Base-by-base conservation (phyloP, 176 grass and related monocot genomes). In the Oropetium thomaeum region DNA sequence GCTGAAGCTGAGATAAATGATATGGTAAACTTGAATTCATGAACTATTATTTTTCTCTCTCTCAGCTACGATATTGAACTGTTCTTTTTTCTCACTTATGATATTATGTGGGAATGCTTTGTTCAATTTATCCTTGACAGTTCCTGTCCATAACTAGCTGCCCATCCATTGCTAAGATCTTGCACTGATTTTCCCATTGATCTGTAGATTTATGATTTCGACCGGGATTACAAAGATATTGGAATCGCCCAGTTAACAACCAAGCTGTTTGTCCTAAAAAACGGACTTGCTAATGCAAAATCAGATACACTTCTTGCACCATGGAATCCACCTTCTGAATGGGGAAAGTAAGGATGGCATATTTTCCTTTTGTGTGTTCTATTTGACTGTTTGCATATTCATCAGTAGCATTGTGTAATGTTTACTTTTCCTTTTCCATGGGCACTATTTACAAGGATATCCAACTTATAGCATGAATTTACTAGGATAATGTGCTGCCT, bases 251-350 rank as follows among this genome's bases (percentile, higher is more conserved):
- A 93, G 76, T 87, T 97, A 67, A 97, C 95, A 75, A 93, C 86
- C 31, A 97, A 92, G 79, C 81, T 86, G 54, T 86, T 91, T 79
- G 88, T 93, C 73, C 49, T 97, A 8, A 97, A 84, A 87, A 97
- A 97, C 82, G 92, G 90, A 68, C 80, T 97, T 57, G 43, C 81
- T 75, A 93, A 89, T 86, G 86, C 86, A 77, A 97, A 91, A 92
- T 97, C 95, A 55, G 88, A 97, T 81, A 87, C 79, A 66, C 85
- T 97, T 78, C 66, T 97, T 52, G 78, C 95, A 65, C 88, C 95
- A 3, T 97, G 95, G 95, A 97, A 92, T 85, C 88, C 95, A 89
- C 95, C 91, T 83, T 73, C 86, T 62, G 95, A 97, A 85, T 97
- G 95, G 95, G 95, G 91, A 78, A 97, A 97, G 95, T 97, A 97